Percentiles rank a stretch among this genome's conserved stretches.
Evolutionary conservation across 345 rosid genomes (phyloP).

Genomic region (Ceriops tagal): DNA sequence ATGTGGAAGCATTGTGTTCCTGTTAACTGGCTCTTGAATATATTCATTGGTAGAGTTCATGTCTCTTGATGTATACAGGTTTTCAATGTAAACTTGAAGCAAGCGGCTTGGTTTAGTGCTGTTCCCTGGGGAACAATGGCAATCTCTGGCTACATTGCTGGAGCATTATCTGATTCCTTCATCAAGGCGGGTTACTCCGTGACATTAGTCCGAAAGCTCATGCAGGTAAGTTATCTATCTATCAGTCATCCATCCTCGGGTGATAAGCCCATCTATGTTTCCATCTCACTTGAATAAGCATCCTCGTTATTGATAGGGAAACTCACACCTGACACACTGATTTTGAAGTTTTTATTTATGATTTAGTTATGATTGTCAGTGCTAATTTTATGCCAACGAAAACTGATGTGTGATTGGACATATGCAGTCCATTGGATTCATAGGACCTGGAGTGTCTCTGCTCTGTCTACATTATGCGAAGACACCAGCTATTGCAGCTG

Average conservation of each 20-base stretch:
- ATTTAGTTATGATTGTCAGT: background rate
- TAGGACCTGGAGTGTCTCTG: constrained; percentile 79
- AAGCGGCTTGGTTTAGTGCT: constrained; percentile 98
- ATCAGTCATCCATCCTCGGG: background rate
- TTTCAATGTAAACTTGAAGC: constrained; percentile 79
- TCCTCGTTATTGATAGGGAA: background rate
- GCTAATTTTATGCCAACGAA: background rate
- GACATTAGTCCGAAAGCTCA: constrained; percentile 75
- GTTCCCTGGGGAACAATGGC: constrained; percentile 99
- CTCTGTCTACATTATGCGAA: constrained; percentile 74
- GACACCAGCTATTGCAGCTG: constrained; percentile 62
- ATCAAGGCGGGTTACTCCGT: constrained; percentile 70
- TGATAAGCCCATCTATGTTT: too few species aligned
- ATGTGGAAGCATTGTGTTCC: too few species aligned
- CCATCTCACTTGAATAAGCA: too few species aligned
- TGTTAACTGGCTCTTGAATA: too few species aligned
- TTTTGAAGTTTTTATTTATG: background rate
- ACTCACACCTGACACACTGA: background rate
- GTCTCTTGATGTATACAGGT: constrained; percentile 37
- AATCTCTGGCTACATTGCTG: constrained; percentile 72
- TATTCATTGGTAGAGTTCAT: too few species aligned
- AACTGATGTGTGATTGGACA: constrained; percentile 4
- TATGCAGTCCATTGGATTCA: constrained; percentile 74
- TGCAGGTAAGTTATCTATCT: constrained; percentile 59
- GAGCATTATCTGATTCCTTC: constrained; percentile 60